Base-by-base conservation (phyloP, 306 rosid genomes). In the Begonia fuchsioides region DNA sequence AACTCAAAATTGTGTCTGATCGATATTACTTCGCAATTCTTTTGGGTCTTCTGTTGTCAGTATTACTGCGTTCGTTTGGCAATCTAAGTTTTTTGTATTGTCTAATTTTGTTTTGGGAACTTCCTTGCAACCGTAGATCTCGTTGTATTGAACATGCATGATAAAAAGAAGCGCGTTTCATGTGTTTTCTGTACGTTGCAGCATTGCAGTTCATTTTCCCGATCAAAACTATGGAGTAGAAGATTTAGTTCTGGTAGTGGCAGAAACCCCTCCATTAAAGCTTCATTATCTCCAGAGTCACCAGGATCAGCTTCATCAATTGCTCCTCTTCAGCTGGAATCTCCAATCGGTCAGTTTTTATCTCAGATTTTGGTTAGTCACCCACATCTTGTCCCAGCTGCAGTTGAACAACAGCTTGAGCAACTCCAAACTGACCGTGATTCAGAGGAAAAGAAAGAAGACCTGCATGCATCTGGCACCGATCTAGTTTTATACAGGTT, bases 371-470 rank as follows among this genome's bases (percentile, higher is more conserved):
- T 92, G 72, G 49, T 57, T 16, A 69, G 80, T 64, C 98, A 92
- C 70, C 98, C 96, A 0, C 98, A 92, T 60, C 98, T 92, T 17
- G 71, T 92, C 38, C 98, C 96, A 52, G 95, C 94, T 55, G 96
- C 96, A 4, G 83, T 82, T 15, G 98, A 92, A 56, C 78, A 85
- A 63, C 98, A 85, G 75, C 98, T 92, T 50, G 73, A 75, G 44
- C 94, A 71, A 66, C 98, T 92, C 41, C 96, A 79, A 66, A 75
- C 72, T 16, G 96, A 85, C 18, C 98, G 93, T 13, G 93, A 85
- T 40, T 69, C 87, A 13, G 85, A 74, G 51, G 66, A 75, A 50
- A 76, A 69, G 14, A 72, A 68, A 44, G 79, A 77, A 43, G 78
- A 77, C 38, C 81, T 85, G 44, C 61, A 93, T 16, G 59, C 77